Conservation (phyloP, 352 stramenopile genomes). For the Saprolegnia diclina region DNA sequence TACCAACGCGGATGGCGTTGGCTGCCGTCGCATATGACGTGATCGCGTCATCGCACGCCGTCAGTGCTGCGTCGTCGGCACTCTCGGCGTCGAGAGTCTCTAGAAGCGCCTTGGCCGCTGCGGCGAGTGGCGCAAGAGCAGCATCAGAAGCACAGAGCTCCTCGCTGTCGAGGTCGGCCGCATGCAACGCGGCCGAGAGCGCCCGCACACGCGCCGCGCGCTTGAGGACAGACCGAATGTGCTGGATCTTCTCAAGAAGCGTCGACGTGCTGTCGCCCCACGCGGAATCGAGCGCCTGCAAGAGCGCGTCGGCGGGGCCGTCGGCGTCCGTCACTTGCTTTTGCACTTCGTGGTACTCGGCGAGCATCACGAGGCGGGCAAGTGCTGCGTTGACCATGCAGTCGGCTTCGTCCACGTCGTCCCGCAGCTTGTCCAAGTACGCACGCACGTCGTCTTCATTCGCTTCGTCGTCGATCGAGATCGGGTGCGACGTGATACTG, state of each 20-base stretch:
- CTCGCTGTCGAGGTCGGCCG: background rate
- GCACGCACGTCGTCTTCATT: conserved; percentile 11
- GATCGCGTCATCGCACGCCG: background rate
- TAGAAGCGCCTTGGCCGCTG: background rate
- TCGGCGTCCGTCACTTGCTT: background rate
- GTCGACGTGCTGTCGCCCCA: conserved; percentile 16
- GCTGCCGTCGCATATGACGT: background rate
- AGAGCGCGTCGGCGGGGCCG: background rate
- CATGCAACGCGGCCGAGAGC: background rate
- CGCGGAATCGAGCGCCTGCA: conserved; percentile 12
- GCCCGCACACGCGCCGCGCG: background rate
- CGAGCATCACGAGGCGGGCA: background rate
- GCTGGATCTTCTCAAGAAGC: background rate
- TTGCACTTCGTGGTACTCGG: background rate
- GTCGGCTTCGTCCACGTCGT: conserved; percentile 23
- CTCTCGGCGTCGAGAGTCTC: background rate
- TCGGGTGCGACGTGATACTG: background rate
- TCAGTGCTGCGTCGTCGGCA: background rate
- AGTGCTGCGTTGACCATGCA: conserved; percentile 14
- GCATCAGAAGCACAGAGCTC: background rate
- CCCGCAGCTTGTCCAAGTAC: conserved; percentile 21
- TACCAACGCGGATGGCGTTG: background rate
- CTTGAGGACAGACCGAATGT: background rate
- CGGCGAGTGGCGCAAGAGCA: background rate
- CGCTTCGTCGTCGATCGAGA: background rate